These are phyloP conservation scores for Oryza glaberrima DNA, from an alignment of 176 grass and related monocot species.

Conservation along the genomic window DNA sequence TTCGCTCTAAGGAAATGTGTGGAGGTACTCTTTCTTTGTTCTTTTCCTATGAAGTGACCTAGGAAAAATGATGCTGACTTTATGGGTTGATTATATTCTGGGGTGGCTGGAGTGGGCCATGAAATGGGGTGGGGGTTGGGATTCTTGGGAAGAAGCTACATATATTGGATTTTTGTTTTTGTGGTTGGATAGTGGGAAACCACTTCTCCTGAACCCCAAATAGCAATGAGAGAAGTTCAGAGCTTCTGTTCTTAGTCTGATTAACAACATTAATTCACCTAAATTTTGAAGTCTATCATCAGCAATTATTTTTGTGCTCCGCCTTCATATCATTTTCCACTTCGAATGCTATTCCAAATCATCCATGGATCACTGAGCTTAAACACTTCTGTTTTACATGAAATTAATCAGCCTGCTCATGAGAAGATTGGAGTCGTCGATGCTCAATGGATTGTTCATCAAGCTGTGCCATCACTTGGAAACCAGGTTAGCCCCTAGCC, in stretches of 20 bases:
- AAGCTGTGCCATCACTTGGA: constrained; percentile 86
- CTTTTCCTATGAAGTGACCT: background rate
- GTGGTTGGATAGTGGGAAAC: background rate
- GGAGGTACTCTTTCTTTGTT: constrained; percentile 62
- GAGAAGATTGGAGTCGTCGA: constrained; percentile 99
- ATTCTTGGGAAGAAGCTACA: background rate
- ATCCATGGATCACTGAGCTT: constrained; percentile 22
- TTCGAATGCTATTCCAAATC: constrained; percentile 24
- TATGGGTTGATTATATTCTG: background rate
- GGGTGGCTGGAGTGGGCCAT: background rate
- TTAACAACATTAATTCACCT: background rate
- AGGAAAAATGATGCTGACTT: background rate
- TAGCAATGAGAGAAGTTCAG: background rate
- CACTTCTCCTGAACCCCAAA: background rate
- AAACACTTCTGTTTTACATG: constrained; percentile 25
- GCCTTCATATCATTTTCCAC: background rate
- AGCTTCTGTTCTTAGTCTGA: constrained; percentile 3
- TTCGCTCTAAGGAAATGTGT: constrained; percentile 97
- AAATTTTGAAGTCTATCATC: constrained; percentile 11
- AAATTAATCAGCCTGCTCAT: constrained; percentile 85
- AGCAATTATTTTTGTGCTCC: background rate
- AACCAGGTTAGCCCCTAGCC: constrained; percentile 63
- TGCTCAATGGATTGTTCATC: constrained; percentile 98
- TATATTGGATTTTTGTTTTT: background rate
- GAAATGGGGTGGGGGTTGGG: background rate